Base-by-base conservation (phyloP, 2,329 filamentous ascomycete genomes). In the Teratosphaeria destructans region DNA sequence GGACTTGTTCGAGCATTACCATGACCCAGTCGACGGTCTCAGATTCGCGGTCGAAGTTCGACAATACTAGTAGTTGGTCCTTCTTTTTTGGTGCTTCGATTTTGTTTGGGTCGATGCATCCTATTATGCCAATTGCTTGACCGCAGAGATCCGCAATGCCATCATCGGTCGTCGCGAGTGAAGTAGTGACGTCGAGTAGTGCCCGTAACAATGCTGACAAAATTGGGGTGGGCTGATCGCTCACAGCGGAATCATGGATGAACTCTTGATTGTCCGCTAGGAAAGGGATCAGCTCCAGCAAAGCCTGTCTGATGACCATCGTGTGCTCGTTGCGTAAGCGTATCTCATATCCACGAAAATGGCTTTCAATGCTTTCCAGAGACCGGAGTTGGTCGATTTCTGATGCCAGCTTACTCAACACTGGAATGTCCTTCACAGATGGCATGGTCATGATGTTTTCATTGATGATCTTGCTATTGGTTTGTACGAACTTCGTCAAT, bases 81-180 rank as follows among this genome's bases (percentile, higher is more conserved):
- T 90, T 87, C 66, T 89, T 87, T 60, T 89, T 83, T 11, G 88
- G 82, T 0, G 85, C 84, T 68, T 99, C 94, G 1, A 96, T 84
- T 61, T 89, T 85, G 68, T 95, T 96, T 1, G 93, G 87, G 72
- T 99, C 95, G 26, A 99, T 77, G 64, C 92, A 96, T 6, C 95
- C 94, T 57, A 99, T 85, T 23, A 95, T 80, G 0, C 95, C 95
- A 47, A 99, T 80, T 64, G 90, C 94, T 68, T 88, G 85, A 14
- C 90, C 88, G 62, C 89, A 90, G 2, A 95, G 78, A 19, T 83
- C 79, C 56, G 86, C 81, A 58, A 97, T 88, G 12, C 85, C 83
- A 7, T 79, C 72, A 52, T 88, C 82, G 12, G 81, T 79, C 56
- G 84, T 82, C 64, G 86, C 89, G 73, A 94, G 94, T 63, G 87